A percentile compares a stretch with the other conserved stretches of the same genome.
Evolutionary conservation across 768 basidiomycete genomes (phyloP).

Genomic region (Psilocybe subaeruginosa): DNA sequence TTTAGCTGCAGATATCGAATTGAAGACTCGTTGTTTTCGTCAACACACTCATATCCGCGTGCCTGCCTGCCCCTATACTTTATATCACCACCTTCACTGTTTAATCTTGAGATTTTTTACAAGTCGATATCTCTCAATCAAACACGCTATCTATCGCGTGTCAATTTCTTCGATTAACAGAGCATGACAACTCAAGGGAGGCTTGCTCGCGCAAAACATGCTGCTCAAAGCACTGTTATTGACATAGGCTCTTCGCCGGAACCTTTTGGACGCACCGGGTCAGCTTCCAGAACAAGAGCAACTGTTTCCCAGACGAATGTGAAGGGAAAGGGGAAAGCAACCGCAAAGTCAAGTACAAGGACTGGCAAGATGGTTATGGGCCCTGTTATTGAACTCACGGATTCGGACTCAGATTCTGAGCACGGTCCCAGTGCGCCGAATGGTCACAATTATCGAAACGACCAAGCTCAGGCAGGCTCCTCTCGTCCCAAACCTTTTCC

Average conservation of each 20-base stretch:
- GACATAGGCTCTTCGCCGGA: constrained; percentile 20
- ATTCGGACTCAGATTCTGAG: constrained; percentile 46
- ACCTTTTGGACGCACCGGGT: neutral
- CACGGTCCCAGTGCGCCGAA: neutral
- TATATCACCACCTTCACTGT: neutral
- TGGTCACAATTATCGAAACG: neutral
- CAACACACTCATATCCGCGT: neutral
- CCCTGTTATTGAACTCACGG: constrained; percentile 52
- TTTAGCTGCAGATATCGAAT: neutral
- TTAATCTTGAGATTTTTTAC: neutral
- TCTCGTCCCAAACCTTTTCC: constrained; percentile 1
- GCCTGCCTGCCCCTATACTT: neutral
- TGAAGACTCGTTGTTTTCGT: neutral
- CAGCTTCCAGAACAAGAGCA: neutral
- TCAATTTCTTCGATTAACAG: neutral
- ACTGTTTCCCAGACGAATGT: neutral
- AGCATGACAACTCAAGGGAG: neutral
- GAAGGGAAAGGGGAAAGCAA: constrained; percentile 12
- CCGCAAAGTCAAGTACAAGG: constrained; percentile 1
- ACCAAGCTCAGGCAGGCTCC: constrained; percentile 3
- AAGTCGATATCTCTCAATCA: neutral
- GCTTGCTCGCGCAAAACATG: neutral
- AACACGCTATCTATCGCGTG: neutral
- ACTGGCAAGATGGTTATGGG: constrained; percentile 6
- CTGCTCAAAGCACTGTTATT: constrained; percentile 5